phyloP scores from a whole-genome alignment of 1,284 basidiomycete genomes.

The Sanghuangporus baumii region DNA sequence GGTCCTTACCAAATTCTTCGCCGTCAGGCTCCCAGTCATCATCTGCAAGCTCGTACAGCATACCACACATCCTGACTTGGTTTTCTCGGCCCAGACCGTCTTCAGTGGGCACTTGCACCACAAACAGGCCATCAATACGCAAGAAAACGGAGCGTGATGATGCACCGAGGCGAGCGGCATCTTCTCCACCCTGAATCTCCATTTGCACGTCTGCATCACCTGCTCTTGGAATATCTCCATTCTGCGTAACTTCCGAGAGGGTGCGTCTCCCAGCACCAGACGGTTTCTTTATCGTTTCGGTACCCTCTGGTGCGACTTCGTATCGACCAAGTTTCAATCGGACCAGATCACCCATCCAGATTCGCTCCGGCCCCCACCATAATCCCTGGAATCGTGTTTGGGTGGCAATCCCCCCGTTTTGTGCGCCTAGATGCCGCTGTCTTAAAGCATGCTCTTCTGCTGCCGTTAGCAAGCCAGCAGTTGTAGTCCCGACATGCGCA shows the following conservation, averaged over 20 bases:
- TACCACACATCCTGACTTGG: conserved; percentile 59
- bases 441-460: not conserved
- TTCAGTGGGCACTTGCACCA: conserved; percentile 43
- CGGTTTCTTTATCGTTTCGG: conserved; percentile 49
- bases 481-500: conserved; percentile 21
- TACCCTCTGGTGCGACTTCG: conserved; percentile 58
- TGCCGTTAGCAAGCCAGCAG: conserved; percentile 20
- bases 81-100: conserved; percentile 39
- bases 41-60: conserved; percentile 70
- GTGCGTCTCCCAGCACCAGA: conserved; percentile 38
- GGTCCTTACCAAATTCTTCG: conserved; percentile 13
- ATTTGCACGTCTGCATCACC: conserved; percentile 29
- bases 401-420: conserved; percentile 21
- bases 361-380: conserved; percentile 87
- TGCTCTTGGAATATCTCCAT: conserved; percentile 24
- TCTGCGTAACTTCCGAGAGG: not conserved
- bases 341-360: conserved; percentile 82
- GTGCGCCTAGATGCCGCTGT: conserved; percentile 7
- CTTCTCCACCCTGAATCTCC: conserved; percentile 16
- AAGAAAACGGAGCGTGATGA: conserved; percentile 60
- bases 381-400: conserved; percentile 71
- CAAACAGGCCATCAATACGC: conserved; percentile 53
- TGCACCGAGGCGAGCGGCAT: conserved; percentile 43
- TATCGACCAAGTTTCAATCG: conserved; percentile 66
- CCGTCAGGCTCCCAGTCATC: conserved; percentile 47